Base-by-base conservation (phyloP, 192 early-diverging fungal species). In the Coemansia sp. region DNA sequence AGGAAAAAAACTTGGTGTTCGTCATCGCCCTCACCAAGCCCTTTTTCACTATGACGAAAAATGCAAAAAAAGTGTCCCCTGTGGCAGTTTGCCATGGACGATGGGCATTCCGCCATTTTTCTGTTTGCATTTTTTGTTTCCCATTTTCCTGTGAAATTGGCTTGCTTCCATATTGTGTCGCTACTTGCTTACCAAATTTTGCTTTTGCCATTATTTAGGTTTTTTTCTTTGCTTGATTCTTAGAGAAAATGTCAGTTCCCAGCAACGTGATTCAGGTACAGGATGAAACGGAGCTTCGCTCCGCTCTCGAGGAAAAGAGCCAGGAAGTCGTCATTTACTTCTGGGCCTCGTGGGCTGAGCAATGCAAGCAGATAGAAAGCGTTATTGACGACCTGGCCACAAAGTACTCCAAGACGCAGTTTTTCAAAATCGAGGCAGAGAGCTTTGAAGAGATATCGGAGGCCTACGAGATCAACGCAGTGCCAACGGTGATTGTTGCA, bases 371-470 rank as follows among this genome's bases (percentile, higher is more conserved):
- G 75, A 94, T 98, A 87, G 91, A 93, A 74, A 85, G 86, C 32
- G 88, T 98, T n/a, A 92, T 97, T 71, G 80, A 80, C 52, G 93
- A 94, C 68, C 83, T 97, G 28, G 87, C 90, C 10, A 71, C 72
- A 45, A 93, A 94, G 72, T 90, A 87, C 71, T 72, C 90, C 23
- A 69, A 83, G 52, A 69, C 95, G 13, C 72, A 82, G 48, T 97
- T 93, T 68, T 71, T 95, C 67, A 83, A 86, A 82, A 90, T 97
- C 61, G 94, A 97, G 63, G 95, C 96, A 6, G 96, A 98, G 71
- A 83, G 90, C 60, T 91, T 90, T 58, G 85, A 90, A 22, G 94
- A 95, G 50, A 84, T 91, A 48, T 92, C 93, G 29, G 94, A 96
- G 65, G 66, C 83, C 4, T 92, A 88, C 65, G 94, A 98, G 64